Evolutionary conservation across 164 flowering plant genomes (phyloP), one percentile per base, ranked within the genome.

Genomic region (Magnolia kwangsiensis): DNA sequence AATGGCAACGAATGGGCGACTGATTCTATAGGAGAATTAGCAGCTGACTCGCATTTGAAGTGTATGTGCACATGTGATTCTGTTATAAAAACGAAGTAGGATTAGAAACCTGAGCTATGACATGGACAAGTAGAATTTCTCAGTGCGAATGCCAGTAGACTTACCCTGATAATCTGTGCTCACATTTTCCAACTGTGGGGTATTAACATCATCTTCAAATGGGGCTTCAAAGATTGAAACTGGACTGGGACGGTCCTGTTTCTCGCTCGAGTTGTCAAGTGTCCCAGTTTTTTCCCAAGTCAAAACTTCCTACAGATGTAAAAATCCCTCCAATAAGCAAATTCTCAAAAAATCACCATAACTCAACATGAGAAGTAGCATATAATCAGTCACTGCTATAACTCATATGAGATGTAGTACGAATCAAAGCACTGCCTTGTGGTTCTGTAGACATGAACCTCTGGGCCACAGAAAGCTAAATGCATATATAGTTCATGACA

Each of bases 11-110:
- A 88, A 50, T 96, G 89, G 18, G 95, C 87, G 75, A 96, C 82
- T 63, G 98, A 90, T 78, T 80, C 94, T 71, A 95, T 91, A 0
- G 98, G 93, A 61, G 98, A 96, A 76, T 89, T 92, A 78, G 86
- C 89, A 51, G 94, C 88, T 75, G 89, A 81, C 79, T 86, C 89
- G 51, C 91, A 85, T 74, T 77, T 84, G 49, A 76, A 72, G 23
- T 63, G 80, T 68, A 37, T 63, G 24, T 73, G 71, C 51, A 63
- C 29, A 63, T 75, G 74, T 51, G 21, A 27, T 78, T 89, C 97
- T 86, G 87, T 19, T 67, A 4, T 1, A 72, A 67, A 29, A 13
- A 51, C 50, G 10, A 55, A 14, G 71, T 49, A 23, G 45, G 31
- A 67, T 67, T 67, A 67, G 50, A 1, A 18, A 27, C 14, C 14